Evolutionary conservation across 305 asterid species (phyloP), one percentile per base, ranked within the genome.

Genomic region (Stenogyne calaminthoides): DNA sequence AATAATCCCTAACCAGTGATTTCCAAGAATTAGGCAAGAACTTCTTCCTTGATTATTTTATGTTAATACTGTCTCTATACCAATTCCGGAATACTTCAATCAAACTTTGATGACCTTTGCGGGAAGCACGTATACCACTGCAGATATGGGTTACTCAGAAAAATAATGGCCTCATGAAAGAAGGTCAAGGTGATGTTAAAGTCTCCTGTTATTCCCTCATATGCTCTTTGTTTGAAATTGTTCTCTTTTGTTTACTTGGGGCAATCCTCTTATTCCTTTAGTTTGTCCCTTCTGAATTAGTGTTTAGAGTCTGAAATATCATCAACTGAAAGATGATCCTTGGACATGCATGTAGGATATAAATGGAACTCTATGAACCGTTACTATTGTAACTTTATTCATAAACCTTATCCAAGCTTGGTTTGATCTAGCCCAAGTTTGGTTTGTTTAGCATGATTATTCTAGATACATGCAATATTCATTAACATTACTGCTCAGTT

Each of bases 101-200:
- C 44, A 9, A 34, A 74, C 66, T 52, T 51, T 75, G 46, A 56
- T 60, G 65, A 60, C 73, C 73, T 57, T 70, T 67, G 49, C 88
- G 90, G 98, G 98, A 88, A 83, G 83, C 86, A 54, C 88, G 96
- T 76, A 64, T 83, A 71, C 97, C 97, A 18, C 76, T 93, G 77
- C 98, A 93, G 68, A 78, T 93, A 83, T 93, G 98, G 97, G 91
- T 89, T 67, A 88, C 91, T 70, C 95, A 91, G 85, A 87, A 93
- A 78, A 83, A 80, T 71, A 89, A 86, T 81, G 96, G 96, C 78
- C 81, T 77, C 46, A 77, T 74, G 79, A 96, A 87, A 65, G 95
- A 85, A 64, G 78, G 83, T 73, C 79, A 65, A 49, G 74, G 42
- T 80, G 88, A 88, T 82, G 97, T 97, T 91, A 89, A 74, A 9